A percentile compares a stretch with the other conserved stretches of the same genome.
phyloP scores from a whole-genome alignment of 805 yeast species.

The Metschnikowia cerradonensis region DNA sequence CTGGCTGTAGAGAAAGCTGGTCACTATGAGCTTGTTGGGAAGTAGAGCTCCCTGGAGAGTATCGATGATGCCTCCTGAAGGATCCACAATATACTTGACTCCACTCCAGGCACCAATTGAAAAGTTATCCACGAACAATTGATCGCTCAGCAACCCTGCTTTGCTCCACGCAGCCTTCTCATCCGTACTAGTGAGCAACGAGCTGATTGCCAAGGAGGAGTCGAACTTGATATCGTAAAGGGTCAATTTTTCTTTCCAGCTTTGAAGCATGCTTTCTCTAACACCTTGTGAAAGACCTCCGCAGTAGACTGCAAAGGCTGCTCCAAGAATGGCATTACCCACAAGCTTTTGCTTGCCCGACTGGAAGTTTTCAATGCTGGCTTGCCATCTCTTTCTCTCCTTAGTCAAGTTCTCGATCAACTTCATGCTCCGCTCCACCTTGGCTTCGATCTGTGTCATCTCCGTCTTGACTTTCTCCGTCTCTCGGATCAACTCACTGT shows the following conservation, averaged over 20 bases:
- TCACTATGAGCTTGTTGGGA: conserved; percentile 41
- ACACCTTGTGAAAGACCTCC: conserved; percentile 54
- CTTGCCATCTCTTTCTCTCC: conserved; percentile 77
- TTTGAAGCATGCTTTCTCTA: conserved; percentile 32
- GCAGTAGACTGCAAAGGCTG: conserved; percentile 58
- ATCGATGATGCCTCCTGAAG: conserved; percentile 38
- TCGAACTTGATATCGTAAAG: conserved; percentile 38
- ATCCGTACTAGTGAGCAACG: conserved; percentile 37
- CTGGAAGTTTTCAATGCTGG: conserved; percentile 49
- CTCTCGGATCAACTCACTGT: conserved; percentile 73
- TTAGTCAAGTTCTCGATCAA: conserved; percentile 59
- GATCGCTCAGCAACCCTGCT: conserved; percentile 54
- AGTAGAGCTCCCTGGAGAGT: conserved; percentile 31
- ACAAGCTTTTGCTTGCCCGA: conserved; percentile 42
- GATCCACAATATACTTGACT: conserved; percentile 69
- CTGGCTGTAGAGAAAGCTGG: conserved; percentile 70
- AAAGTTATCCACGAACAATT: conserved; percentile 59
- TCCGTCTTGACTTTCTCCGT: conserved; percentile 71
- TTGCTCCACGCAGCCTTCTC: conserved; percentile 50
- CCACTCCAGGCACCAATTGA: conserved; percentile 42
- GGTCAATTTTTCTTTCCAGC: conserved; percentile 36
- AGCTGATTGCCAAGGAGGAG: conserved; percentile 27
- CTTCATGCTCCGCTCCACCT: conserved; percentile 57
- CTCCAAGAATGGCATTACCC: conserved; percentile 63
- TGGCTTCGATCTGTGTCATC: conserved; percentile 56